These are phyloP conservation scores for Eimeria praecox DNA, from an alignment of 169 alveolate genomes.

Conservation along the genomic window DNA sequence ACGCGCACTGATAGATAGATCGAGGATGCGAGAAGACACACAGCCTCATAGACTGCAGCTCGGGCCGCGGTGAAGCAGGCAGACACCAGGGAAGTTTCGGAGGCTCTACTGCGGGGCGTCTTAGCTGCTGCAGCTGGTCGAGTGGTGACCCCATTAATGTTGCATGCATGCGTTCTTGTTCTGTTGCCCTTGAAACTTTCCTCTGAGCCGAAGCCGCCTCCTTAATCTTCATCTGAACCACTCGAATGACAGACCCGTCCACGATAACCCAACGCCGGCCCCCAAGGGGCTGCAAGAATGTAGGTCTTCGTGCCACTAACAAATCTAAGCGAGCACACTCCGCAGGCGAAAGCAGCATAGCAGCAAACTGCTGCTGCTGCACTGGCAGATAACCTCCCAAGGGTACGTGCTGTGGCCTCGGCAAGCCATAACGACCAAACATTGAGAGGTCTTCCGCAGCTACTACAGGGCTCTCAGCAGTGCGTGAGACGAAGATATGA, in stretches of 20 bases:
- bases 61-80: neutral
- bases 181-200: neutral
- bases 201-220: neutral
- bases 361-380: slow-evolving; percentile 53
- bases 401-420: slow-evolving; percentile 68
- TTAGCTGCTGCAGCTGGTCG: slow-evolving; percentile 44
- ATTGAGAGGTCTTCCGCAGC: slow-evolving; percentile 21
- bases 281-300: slow-evolving; percentile 75
- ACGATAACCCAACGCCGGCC: slow-evolving; percentile 79
- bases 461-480: slow-evolving; percentile 29
- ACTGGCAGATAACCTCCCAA: slow-evolving; percentile 58
- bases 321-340: slow-evolving; percentile 51
- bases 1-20: slow-evolving; percentile 69
- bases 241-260: slow-evolving; percentile 73
- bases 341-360: slow-evolving; percentile 36
- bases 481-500: neutral
- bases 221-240: slow-evolving; percentile 52
- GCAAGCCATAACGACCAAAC: slow-evolving; percentile 36
- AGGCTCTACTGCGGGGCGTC: neutral
- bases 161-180: slow-evolving; percentile 1
- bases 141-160: slow-evolving; percentile 15
- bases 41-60: slow-evolving; percentile 1
- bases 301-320: slow-evolving; percentile 73
- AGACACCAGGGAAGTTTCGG: neutral
- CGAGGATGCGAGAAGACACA: slow-evolving; percentile 69